Base-by-base conservation (phyloP, 2,329 filamentous ascomycete genomes). In the Septoria linicola region DNA sequence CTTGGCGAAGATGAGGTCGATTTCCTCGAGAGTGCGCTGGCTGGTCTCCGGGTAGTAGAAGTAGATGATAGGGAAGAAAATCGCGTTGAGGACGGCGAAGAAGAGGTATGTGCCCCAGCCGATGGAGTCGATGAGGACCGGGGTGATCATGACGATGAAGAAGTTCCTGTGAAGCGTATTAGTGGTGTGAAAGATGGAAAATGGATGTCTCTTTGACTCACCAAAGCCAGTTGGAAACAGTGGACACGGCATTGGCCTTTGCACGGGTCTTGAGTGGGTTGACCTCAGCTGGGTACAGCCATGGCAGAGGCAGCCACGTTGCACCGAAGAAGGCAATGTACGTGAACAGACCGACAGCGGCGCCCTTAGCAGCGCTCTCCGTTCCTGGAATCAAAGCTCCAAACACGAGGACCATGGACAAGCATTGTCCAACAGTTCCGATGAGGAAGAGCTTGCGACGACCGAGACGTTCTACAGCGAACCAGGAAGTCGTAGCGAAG, bases 271-370 rank as follows among this genome's bases (percentile, higher is more conserved):
- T 76, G 62, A 79, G 43, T 19, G 56, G 51, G 39, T 57, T 79
- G 60, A 79, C 42, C 58, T 67, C 63, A 23, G 65, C 63, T 16
- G 63, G 61, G 48, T 66, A 67, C 19, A 66, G 36, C 63, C 64
- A 67, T 3, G 63, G 64, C 42, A 66, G 54, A 3, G 63, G 63
- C 3, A 66, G 49, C 63, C 63, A 66, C 6, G 78, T 82, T 0
- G 82, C 82, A 34, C 83, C 84, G 55, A 87, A 87, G 53, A 82
- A 83, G 2, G 82, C 81, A 60, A 87, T 87, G 69, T 85, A 87
- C 1, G 81, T 77, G 70, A 87, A 87, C 8, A 87, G 55, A 51
- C 83, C 83, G 3, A 85, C 82, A n/a, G 77, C 75, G 1, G 76
- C 75, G 21, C 74, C 73, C 57, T 76, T 76, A 17, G 75, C 71